Conservation (phyloP, 495 filamentous ascomycete genomes). For the Hamigera avellanea region DNA sequence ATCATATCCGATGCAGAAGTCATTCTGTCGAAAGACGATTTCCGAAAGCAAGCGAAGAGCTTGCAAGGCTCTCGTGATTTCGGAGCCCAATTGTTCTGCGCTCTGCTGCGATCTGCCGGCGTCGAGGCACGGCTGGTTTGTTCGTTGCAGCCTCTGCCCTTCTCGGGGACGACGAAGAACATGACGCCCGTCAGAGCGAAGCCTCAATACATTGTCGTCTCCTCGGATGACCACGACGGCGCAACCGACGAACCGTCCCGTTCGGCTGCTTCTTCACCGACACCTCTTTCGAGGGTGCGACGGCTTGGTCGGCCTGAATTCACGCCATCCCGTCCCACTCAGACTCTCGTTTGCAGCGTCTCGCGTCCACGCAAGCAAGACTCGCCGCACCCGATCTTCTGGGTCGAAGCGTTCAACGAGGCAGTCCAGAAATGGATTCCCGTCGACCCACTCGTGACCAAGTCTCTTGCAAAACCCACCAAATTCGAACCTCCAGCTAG, state of each 20-base stretch:
- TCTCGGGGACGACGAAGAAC: constrained; percentile 47
- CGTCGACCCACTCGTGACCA: constrained; percentile 74
- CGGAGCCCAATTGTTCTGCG: constrained; percentile 83
- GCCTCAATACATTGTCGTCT: constrained; percentile 24
- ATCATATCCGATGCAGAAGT: constrained; percentile 29
- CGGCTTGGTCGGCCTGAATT: not conserved
- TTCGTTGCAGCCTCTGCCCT: constrained; percentile 76
- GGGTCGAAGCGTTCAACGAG: constrained; percentile 83
- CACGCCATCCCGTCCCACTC: constrained; percentile 11
- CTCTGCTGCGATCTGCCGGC: constrained; percentile 63
- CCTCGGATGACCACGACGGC: constrained; percentile 24
- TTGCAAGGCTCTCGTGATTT: constrained; percentile 76
- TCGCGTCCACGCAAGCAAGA: constrained; percentile 14
- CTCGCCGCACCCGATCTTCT: constrained; percentile 73
- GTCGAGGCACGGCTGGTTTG: constrained; percentile 84
- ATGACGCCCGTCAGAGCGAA: constrained; percentile 24
- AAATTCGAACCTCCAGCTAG: constrained; percentile 72
- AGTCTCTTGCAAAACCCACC: constrained; percentile 58
- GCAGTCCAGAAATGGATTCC: constrained; percentile 83
- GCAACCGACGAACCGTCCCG: constrained; percentile 15
- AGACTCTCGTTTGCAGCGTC: constrained; percentile 2
- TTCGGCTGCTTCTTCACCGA: constrained; percentile 7
- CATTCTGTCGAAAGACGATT: constrained; percentile 53
- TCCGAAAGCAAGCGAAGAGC: constrained; percentile 50
- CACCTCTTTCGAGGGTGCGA: constrained; percentile 7